Evolutionary conservation across 768 basidiomycete genomes (phyloP).

Genomic region (Suillus weaverae): DNA sequence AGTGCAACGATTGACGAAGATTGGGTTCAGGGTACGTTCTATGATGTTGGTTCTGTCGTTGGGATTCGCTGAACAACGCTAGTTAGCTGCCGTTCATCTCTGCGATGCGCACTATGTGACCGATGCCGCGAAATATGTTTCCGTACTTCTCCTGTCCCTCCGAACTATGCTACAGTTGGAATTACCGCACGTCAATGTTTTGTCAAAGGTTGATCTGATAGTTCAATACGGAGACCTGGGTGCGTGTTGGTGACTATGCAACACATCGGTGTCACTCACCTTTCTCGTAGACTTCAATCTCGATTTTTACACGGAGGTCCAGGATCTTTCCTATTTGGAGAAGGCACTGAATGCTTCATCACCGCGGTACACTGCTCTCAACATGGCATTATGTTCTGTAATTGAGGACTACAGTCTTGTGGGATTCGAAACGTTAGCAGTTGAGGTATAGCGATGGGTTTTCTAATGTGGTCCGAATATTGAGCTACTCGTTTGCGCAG

Average conservation of each 20-base stretch:
- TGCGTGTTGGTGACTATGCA: slow-evolving; percentile 35
- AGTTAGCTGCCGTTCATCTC: slow-evolving; percentile 93
- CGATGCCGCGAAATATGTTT: slow-evolving; percentile 93
- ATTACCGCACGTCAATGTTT: slow-evolving; percentile 96
- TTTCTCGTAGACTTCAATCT: slow-evolving; percentile 82
- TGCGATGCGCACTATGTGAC: slow-evolving; percentile 98
- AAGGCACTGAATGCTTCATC: slow-evolving; percentile 65
- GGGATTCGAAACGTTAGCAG: slow-evolving; percentile 94
- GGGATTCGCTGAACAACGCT: slow-evolving; percentile 12
- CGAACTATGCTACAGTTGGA: slow-evolving; percentile 98
- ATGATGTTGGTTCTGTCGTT: slow-evolving; percentile 2
- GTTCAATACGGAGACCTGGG: slow-evolving; percentile 89
- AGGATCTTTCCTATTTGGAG: slow-evolving; percentile 88
- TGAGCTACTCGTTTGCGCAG: slow-evolving; percentile 37
- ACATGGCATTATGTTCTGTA: slow-evolving; percentile 88
- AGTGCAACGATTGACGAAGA: slow-evolving; percentile 65
- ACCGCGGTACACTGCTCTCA: slow-evolving; percentile 74
- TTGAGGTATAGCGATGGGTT: slow-evolving; percentile 62
- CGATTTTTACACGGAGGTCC: slow-evolving; percentile 97
- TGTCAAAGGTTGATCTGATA: slow-evolving; percentile 94
- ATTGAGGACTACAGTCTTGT: slow-evolving; percentile 93
- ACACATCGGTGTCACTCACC: background rate
- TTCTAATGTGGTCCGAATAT: background rate
- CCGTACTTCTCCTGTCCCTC: slow-evolving; percentile 86
- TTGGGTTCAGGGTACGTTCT: slow-evolving; percentile 79